Evolutionary conservation across 768 basidiomycete species (phyloP).

Genomic region (Hygrophoropsis aurantiaca): DNA sequence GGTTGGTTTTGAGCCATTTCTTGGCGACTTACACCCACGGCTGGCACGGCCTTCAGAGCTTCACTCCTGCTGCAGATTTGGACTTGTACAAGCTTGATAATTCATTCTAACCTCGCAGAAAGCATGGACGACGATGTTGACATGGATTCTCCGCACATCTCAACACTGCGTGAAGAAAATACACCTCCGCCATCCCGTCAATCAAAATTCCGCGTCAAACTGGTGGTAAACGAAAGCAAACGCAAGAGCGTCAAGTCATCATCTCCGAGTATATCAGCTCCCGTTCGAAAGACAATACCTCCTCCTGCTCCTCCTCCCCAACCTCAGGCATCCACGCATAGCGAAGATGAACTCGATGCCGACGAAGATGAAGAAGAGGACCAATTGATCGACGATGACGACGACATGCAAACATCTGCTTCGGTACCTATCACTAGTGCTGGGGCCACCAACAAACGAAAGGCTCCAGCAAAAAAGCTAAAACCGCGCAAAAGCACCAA

Average conservation of each 20-base stretch:
- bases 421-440: constrained; percentile 24
- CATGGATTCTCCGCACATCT: constrained; percentile 84
- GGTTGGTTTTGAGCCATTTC: too few species aligned
- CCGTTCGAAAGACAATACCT: constrained; percentile 18
- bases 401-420: constrained; percentile 30
- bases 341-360: constrained; percentile 45
- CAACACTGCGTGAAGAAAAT: constrained; percentile 71
- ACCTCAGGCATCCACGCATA: constrained; percentile 16
- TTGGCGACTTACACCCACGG: too few species aligned
- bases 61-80: too few species aligned
- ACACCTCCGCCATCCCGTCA: constrained; percentile 58
- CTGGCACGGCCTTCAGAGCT: too few species aligned
- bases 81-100: too few species aligned
- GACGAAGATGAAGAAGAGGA: constrained; percentile 74
- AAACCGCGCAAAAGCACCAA: constrained; percentile 57
- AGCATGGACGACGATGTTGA: constrained; percentile 44
- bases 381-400: constrained; percentile 76
- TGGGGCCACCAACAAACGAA: constrained; percentile 45
- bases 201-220: constrained; percentile 49
- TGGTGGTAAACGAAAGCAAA: constrained; percentile 47
- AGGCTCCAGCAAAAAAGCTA: constrained; percentile 45
- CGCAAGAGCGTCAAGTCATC: constrained; percentile 31
- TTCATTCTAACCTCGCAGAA: too few species aligned
- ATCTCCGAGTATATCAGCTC: constrained; percentile 24
- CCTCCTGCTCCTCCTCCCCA: constrained; percentile 8